Base-by-base conservation (phyloP, 2,329 filamentous ascomycete species). In the Clonostachys rosea region DNA sequence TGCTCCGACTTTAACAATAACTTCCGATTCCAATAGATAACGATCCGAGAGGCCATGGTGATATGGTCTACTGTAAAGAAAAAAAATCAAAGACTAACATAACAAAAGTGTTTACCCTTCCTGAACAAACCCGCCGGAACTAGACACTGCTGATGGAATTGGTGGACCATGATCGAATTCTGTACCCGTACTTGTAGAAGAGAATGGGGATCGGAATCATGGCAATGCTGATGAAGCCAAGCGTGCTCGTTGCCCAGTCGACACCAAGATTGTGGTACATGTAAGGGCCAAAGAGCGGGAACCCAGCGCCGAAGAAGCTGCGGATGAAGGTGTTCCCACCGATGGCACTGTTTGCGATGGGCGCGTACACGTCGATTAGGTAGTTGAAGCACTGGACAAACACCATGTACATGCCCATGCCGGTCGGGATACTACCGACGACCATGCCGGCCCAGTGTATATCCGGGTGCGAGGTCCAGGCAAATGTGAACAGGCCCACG, bases 281-380 rank as follows among this genome's bases (percentile, higher is more conserved):
- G 13, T 63, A 45, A 0, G 69, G 71, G 1, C 83, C 84, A 62
- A 88, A 88, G 1, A 89, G 70, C 0, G 84, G 85, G 64, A 89
- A 88, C 0, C 76, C 81, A 2, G 82, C 79, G 47, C 83, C 84
- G 50, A 87, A 85, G 8, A 84, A 60, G 0, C 81, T 85, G 40
- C 86, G 78, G n/a, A 89, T 65, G 17, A 89, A 77, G 2, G 79
- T 71, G 61, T 82, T 87, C 40, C 84, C 85, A 3, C 86, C 86
- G 9, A 89, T 69, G 0, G 83, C 84, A 0, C 80, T 85, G 1
- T 86, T 86, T 0, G 87, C 86, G 54, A 83, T 90, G 56, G 89
- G 83, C 41, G 81, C 81, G 63, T 87, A 80, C 3, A 77, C 63
- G 57, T 86, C 83, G 52, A 86, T 77, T 9, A 86, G 71, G 64